Percentiles rank a stretch among this genome's conserved stretches.
These are phyloP conservation scores for Setaria viridis DNA, from an alignment of 202 grass and related monocot species.

Conservation along the genomic window DNA sequence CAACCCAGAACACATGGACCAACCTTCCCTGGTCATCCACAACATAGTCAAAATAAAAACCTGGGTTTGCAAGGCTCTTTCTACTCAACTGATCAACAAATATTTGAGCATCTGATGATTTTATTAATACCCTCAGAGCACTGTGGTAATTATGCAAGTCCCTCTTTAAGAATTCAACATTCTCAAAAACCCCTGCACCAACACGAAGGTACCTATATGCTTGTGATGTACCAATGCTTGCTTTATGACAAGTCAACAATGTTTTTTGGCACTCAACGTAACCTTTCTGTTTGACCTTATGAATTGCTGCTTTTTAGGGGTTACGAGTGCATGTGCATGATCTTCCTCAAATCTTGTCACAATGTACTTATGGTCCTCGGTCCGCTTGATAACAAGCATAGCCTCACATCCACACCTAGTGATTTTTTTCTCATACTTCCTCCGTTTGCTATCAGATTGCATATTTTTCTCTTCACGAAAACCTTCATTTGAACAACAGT, in stretches of 20 bases:
- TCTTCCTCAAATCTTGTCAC: no score
- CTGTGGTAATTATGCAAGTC: background rate
- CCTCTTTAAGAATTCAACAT: background rate
- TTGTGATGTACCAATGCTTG: background rate
- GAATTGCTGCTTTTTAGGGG: no score
- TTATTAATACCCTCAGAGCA: background rate
- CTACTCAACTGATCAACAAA: background rate
- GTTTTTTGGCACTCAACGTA: no score
- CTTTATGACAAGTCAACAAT: no score
- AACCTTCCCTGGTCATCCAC: background rate
- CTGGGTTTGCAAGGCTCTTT: background rate
- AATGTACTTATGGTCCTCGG: no score
- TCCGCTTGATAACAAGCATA: background rate
- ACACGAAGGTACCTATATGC: slow-evolving; percentile 1
- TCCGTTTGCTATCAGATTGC: background rate
- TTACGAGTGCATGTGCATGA: no score
- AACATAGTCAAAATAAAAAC: background rate
- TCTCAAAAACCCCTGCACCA: background rate
- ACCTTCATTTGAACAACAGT: background rate
- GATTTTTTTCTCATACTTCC: background rate
- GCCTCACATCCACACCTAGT: background rate
- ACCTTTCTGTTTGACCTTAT: no score
- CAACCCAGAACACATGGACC: background rate
- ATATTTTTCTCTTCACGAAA: background rate
- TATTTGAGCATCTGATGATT: background rate